These are phyloP conservation scores for Rosa chinensis DNA, from an alignment of 306 rosid genomes.

Conservation along the genomic window DNA sequence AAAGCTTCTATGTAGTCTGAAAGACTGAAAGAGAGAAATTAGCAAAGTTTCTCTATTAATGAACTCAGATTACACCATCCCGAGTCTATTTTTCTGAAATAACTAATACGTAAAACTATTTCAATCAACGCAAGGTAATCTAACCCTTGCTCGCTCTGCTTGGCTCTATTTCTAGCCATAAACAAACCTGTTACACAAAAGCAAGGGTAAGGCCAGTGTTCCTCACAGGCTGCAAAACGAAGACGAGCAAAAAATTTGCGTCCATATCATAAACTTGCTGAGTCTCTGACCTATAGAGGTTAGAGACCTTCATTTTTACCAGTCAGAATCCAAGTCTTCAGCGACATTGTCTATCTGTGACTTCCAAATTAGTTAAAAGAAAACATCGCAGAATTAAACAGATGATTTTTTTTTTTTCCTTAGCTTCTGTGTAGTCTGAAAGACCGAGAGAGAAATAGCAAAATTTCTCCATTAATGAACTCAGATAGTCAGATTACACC, in stretches of 20 bases:
- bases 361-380: no score
- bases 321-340: no score
- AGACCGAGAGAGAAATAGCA: background rate
- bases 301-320: no score
- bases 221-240: conserved; percentile 79
- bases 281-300: no score
- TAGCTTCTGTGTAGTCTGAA: no score
- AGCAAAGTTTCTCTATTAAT: conserved; percentile 1
- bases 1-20: background rate
- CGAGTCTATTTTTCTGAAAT: no score
- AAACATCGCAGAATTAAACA: no score
- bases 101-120: no score
- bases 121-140: background rate
- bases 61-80: conserved; percentile 1
- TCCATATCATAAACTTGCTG: conserved; percentile 48
- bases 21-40: background rate
- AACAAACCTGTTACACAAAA: background rate
- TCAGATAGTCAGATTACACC: background rate
- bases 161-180: background rate
- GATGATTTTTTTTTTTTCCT: no score
- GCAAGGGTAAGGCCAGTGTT: conserved; percentile 1
- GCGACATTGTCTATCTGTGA: no score
- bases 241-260: conserved; percentile 75
- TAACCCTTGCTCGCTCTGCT: no score
- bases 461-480: background rate